A percentile compares a stretch with the other conserved stretches of the same genome.
phyloP scores from a whole-genome alignment of 2,329 filamentous ascomycete genomes.

The Ophiosphaerella narmari region DNA sequence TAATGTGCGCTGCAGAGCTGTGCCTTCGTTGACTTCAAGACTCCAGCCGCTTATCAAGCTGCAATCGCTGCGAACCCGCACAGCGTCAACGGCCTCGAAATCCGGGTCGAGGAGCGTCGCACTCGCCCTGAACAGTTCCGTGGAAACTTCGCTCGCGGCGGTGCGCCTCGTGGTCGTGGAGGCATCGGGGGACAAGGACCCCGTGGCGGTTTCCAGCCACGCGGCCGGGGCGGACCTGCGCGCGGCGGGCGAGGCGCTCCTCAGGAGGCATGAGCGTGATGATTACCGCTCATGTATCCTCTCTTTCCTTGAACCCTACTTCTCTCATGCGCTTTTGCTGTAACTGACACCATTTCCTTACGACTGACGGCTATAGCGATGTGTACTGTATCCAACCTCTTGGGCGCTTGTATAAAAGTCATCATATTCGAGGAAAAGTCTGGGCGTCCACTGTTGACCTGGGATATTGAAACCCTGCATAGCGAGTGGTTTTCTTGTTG shows the following conservation, averaged over 20 bases:
- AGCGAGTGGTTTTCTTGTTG: slow-evolving; percentile 43
- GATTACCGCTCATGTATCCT: slow-evolving; percentile 1
- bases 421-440: slow-evolving; percentile 42
- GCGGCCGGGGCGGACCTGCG: slow-evolving; percentile 65
- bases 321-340: slow-evolving; percentile 10
- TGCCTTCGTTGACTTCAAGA: slow-evolving; percentile 93
- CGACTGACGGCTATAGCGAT: slow-evolving; percentile 44
- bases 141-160: slow-evolving; percentile 47
- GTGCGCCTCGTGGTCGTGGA: slow-evolving; percentile 62
- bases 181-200: slow-evolving; percentile 62
- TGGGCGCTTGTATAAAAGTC: slow-evolving; percentile 46
- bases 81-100: slow-evolving; percentile 77
- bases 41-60: slow-evolving; percentile 77
- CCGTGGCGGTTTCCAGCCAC: slow-evolving; percentile 71
- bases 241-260: slow-evolving; percentile 58
- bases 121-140: slow-evolving; percentile 52
- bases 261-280: slow-evolving; percentile 38
- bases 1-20: slow-evolving; percentile 70
- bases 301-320: slow-evolving; percentile 9
- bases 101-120: slow-evolving; percentile 87
- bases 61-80: slow-evolving; percentile 86
- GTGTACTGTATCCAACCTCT: slow-evolving; percentile 44
- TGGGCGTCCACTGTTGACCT: slow-evolving; percentile 36
- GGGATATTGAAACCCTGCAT: slow-evolving; percentile 43
- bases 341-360: slow-evolving; percentile 30